Conservation (phyloP, 306 rosid genomes). For the Begonia fuchsioides region DNA sequence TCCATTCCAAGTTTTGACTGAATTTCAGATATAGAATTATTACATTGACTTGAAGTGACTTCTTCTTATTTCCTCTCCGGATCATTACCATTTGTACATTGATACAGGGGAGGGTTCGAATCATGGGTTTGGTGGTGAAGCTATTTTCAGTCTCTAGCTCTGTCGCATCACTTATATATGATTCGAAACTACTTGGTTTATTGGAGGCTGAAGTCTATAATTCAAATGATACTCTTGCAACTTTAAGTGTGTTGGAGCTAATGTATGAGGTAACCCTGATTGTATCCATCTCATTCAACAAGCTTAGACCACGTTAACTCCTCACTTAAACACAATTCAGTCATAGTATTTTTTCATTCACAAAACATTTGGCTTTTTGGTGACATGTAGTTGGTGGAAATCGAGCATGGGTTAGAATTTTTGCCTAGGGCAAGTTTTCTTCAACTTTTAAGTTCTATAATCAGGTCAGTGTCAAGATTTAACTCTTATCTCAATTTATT, state of each 20-base stretch:
- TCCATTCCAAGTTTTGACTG: no score
- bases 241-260: constrained; percentile 78
- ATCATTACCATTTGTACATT: constrained; percentile 7
- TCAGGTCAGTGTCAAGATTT: constrained; percentile 29
- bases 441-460: constrained; percentile 58
- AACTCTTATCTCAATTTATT: no score
- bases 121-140: constrained; percentile 81
- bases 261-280: constrained; percentile 56
- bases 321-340: neutral
- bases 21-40: no score
- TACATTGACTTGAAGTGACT: neutral
- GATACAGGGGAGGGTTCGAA: constrained; percentile 72
- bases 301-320: neutral
- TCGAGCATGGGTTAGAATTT: constrained; percentile 64
- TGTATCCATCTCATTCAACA: constrained; percentile 7
- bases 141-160: constrained; percentile 59
- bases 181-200: constrained; percentile 46
- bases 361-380: constrained; percentile 2
- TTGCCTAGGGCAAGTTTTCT: constrained; percentile 53
- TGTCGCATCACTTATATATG: constrained; percentile 49
- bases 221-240: constrained; percentile 58
- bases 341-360: no score
- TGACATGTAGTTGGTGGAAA: constrained; percentile 54
- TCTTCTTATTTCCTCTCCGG: constrained; percentile 5
- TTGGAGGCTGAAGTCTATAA: constrained; percentile 65